Conservation (phyloP, 2,329 filamentous ascomycete species). For the Tolypocladium album region DNA sequence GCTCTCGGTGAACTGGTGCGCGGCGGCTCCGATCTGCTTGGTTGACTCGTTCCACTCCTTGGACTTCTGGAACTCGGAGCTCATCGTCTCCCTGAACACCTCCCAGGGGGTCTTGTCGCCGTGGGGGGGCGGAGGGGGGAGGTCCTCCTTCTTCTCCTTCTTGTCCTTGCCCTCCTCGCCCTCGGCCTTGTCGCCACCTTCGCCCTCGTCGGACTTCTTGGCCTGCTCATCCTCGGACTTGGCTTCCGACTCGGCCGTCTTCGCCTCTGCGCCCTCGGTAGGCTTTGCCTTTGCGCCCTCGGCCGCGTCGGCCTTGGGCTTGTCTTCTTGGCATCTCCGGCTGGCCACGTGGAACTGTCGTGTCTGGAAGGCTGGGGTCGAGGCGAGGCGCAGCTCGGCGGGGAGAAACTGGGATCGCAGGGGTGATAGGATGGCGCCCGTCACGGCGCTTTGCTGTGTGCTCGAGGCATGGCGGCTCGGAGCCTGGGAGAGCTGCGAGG, state of each 20-base stretch:
- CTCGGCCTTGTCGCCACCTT: slow-evolving; percentile 35
- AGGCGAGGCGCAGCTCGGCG: slow-evolving; percentile 20
- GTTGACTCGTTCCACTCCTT: slow-evolving; percentile 99
- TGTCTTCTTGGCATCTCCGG: slow-evolving; percentile 19
- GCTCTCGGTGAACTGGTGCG: slow-evolving; percentile 87
- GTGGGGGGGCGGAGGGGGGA: slow-evolving; percentile 84
- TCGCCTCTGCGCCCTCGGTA: slow-evolving; percentile 8
- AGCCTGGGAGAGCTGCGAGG: slow-evolving; percentile 21
- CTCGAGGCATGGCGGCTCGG: slow-evolving; percentile 14
- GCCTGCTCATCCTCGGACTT: slow-evolving; percentile 30
- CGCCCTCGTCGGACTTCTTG: slow-evolving; percentile 28
- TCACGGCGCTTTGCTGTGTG: slow-evolving; percentile 14
- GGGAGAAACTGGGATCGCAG: slow-evolving; percentile 35
- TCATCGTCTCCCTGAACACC: slow-evolving; percentile 95
- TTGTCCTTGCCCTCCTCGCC: slow-evolving; percentile 31
- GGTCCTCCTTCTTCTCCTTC: slow-evolving; percentile 52
- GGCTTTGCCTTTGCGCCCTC: neutral
- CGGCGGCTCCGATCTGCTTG: slow-evolving; percentile 81
- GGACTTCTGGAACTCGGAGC: slow-evolving; percentile 86
- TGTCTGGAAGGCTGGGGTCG: slow-evolving; percentile 17
- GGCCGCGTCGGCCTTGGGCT: slow-evolving; percentile 13
- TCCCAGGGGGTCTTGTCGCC: slow-evolving; percentile 98
- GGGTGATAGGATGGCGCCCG: slow-evolving; percentile 20
- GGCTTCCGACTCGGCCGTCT: slow-evolving; percentile 3
- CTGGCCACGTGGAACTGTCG: slow-evolving; percentile 22